Percentiles rank a stretch among this genome's conserved stretches.
These are phyloP conservation scores for Puccinellia tenuiflora DNA, from an alignment of 176 grass and related monocot genomes.

Conservation along the genomic window DNA sequence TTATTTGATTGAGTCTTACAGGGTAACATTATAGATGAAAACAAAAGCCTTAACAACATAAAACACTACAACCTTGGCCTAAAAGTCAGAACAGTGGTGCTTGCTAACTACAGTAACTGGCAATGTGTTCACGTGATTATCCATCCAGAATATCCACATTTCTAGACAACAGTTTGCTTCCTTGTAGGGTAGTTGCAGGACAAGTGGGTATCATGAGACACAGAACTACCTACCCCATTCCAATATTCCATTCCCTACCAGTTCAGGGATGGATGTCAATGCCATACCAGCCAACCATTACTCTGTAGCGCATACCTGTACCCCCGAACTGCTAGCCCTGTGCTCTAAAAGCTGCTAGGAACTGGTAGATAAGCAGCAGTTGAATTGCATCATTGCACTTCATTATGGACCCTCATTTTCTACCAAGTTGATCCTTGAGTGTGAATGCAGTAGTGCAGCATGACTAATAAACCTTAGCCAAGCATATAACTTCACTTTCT, in stretches of 20 bases:
- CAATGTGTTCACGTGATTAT: not conserved
- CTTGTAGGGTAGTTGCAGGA: slow-evolving; percentile 3
- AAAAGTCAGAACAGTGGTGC: not conserved
- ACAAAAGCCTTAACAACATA: not conserved
- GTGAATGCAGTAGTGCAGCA: not conserved
- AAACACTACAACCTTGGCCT: not conserved
- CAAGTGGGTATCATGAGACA: not conserved
- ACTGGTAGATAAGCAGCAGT: not conserved
- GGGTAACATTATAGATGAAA: not conserved
- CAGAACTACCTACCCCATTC: slow-evolving; percentile 3
- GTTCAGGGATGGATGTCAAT: slow-evolving; percentile 1
- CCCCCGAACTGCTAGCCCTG: not conserved
- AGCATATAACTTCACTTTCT: not conserved
- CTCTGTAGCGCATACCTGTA: not conserved
- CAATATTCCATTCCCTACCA: not conserved
- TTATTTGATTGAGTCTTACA: too few relatives aligned
- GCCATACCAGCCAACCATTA: not conserved
- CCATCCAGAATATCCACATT: not conserved
- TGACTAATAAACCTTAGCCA: not conserved
- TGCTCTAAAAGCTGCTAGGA: slow-evolving; percentile 6
- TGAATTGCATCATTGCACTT: not conserved
- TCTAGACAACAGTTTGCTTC: not conserved
- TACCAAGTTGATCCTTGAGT: not conserved
- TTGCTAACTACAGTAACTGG: not conserved
- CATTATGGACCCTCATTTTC: not conserved